phyloP scores from a whole-genome alignment of 345 rosid genomes.

The Sisymbrium irio region DNA sequence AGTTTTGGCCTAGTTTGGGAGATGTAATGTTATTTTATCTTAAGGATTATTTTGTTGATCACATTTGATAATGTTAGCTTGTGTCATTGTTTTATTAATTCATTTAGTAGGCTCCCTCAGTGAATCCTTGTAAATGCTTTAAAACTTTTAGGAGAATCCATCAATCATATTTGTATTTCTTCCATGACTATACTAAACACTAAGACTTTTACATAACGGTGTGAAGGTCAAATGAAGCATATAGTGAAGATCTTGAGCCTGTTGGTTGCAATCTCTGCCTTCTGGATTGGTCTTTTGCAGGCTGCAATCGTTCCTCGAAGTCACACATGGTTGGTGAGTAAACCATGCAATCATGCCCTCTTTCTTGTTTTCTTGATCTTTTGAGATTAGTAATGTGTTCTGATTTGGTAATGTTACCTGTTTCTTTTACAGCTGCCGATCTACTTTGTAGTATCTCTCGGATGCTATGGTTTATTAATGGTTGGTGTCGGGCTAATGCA shows the following conservation, averaged over 20 bases:
- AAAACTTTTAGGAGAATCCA: not conserved
- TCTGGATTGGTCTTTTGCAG: slow-evolving; percentile 62
- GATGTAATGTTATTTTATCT: not conserved
- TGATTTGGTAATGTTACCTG: not conserved
- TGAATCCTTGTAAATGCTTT: not conserved
- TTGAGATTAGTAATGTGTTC: not conserved
- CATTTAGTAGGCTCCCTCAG: not conserved
- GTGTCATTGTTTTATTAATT: too few relatives aligned
- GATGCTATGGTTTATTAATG: slow-evolving; percentile 78
- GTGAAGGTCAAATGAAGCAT: slow-evolving; percentile 44
- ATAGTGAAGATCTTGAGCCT: slow-evolving; percentile 51
- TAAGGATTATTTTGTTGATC: not conserved
- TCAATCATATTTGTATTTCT: not conserved
- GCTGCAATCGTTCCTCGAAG: slow-evolving; percentile 45
- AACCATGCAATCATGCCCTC: not conserved
- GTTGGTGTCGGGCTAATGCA: slow-evolving; percentile 69
- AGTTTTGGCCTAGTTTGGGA: not conserved
- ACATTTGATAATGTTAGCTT: not conserved
- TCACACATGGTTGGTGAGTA: slow-evolving; percentile 57
- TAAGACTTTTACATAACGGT: not conserved
- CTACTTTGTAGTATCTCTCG: slow-evolving; percentile 65
- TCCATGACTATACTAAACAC: not conserved
- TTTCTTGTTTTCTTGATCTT: not conserved
- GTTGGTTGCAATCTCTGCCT: slow-evolving; percentile 45
- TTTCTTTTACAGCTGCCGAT: slow-evolving; percentile 48